Percentiles rank a stretch among this genome's conserved stretches.
phyloP scores from a whole-genome alignment of 140 eudicot species.

The Ambrosia hybrid region DNA sequence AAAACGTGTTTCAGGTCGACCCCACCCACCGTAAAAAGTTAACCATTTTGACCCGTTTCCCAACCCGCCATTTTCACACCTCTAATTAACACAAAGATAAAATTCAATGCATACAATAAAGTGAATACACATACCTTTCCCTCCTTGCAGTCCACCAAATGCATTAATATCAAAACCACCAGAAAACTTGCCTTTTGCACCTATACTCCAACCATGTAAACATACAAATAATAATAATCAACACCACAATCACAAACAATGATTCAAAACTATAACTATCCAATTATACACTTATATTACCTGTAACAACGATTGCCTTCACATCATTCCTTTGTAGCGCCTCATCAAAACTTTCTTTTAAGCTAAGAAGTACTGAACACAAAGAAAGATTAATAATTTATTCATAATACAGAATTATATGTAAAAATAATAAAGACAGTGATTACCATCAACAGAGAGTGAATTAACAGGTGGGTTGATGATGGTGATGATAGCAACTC shows the following conservation, averaged over 20 bases:
- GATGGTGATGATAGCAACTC: slow-evolving; percentile 91
- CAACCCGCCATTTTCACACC: background rate
- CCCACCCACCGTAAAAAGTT: background rate
- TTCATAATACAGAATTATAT: no score
- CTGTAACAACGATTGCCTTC: slow-evolving; percentile 96
- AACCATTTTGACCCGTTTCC: background rate
- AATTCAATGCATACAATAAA: background rate
- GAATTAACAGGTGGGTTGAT: slow-evolving; percentile 96
- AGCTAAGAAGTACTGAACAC: slow-evolving; percentile 70
- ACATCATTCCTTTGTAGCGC: slow-evolving; percentile 88
- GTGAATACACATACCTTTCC: slow-evolving; percentile 46
- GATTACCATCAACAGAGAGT: slow-evolving; percentile 79
- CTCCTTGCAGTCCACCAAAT: slow-evolving; percentile 68
- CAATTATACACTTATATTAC: slow-evolving; percentile 31
- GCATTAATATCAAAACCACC: slow-evolving; percentile 98
- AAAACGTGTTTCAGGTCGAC: background rate
- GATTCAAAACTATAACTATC: background rate
- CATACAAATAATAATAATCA: slow-evolving; percentile 1
- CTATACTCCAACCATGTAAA: slow-evolving; percentile 42
- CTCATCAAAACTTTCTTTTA: slow-evolving; percentile 64
- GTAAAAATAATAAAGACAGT: background rate
- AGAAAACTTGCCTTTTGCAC: slow-evolving; percentile 87
- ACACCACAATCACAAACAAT: background rate
- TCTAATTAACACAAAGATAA: background rate
- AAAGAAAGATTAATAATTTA: slow-evolving; percentile 5